A percentile compares a stretch with the other conserved stretches of the same genome.
phyloP scores from a whole-genome alignment of 306 rosid species.

The Prunus kanzakura region DNA sequence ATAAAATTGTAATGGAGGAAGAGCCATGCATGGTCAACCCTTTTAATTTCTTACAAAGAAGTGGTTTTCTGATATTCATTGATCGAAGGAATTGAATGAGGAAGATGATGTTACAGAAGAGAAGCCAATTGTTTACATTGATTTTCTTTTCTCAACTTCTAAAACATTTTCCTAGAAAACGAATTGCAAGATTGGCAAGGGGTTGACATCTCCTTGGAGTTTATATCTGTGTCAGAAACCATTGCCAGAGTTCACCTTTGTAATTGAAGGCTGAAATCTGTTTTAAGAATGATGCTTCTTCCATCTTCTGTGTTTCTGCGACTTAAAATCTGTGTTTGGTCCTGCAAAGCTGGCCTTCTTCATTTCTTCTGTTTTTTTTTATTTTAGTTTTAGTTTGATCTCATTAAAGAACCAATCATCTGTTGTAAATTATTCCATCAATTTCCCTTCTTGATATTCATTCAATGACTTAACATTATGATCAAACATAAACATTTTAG shows the following conservation, averaged over 20 bases:
- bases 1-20: background rate
- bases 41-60: background rate
- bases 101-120: background rate
- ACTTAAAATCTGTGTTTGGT: background rate
- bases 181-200: too few species aligned
- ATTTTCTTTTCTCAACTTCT: background rate
- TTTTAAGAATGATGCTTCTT: background rate
- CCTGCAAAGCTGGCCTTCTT: background rate
- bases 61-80: background rate
- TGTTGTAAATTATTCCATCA: too few species aligned
- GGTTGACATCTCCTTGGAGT: background rate
- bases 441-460: too few species aligned
- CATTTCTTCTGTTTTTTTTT: background rate
- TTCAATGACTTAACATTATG: too few species aligned
- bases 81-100: background rate
- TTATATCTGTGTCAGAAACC: slow-evolving; percentile 9
- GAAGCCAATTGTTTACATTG: background rate
- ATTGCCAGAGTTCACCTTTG: slow-evolving; percentile 9
- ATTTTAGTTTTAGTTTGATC: background rate
- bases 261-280: background rate
- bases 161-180: too few species aligned
- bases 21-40: background rate
- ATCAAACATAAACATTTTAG: too few species aligned
- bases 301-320: background rate
- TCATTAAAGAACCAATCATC: too few species aligned